These are phyloP conservation scores for Neurospora terricola DNA, from an alignment of 495 filamentous ascomycete species.

Conservation along the genomic window DNA sequence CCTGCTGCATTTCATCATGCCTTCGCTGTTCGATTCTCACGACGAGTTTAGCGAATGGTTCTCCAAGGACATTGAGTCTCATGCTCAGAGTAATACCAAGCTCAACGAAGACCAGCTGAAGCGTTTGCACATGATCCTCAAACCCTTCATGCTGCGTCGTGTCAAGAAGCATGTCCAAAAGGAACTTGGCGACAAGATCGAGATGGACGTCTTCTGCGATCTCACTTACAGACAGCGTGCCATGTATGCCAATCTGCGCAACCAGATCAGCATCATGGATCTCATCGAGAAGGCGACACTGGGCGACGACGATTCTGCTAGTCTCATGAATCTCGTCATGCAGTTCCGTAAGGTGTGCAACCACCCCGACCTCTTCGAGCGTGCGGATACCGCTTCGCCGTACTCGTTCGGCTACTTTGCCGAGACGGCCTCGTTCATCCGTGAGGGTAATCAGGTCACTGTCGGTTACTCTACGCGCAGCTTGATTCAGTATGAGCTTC, in stretches of 20 bases:
- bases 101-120: constrained; percentile 95
- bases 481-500: constrained; percentile 72
- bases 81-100: constrained; percentile 97
- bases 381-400: constrained; percentile 82
- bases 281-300: constrained; percentile 93
- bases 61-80: constrained; percentile 97
- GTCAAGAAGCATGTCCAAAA: constrained; percentile 99
- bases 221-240: constrained; percentile 96
- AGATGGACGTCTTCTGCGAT: constrained; percentile 91
- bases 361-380: constrained; percentile 93
- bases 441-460: constrained; percentile 71
- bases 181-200: constrained; percentile 96
- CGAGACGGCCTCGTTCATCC: constrained; percentile 87
- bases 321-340: constrained; percentile 98
- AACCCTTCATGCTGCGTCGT: constrained; percentile 98
- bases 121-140: constrained; percentile 96
- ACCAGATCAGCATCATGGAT: constrained; percentile 98
- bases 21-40: constrained; percentile 93
- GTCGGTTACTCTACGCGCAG: constrained; percentile 83
- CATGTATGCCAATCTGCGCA: constrained; percentile 79
- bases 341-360: constrained; percentile 99
- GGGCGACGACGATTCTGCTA: constrained; percentile 92
- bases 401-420: constrained; percentile 76
- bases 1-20: constrained; percentile 98
- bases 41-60: constrained; percentile 99